These are phyloP conservation scores for Pichia kluyveri DNA, from an alignment of 805 yeast genomes.

Conservation along the genomic window DNA sequence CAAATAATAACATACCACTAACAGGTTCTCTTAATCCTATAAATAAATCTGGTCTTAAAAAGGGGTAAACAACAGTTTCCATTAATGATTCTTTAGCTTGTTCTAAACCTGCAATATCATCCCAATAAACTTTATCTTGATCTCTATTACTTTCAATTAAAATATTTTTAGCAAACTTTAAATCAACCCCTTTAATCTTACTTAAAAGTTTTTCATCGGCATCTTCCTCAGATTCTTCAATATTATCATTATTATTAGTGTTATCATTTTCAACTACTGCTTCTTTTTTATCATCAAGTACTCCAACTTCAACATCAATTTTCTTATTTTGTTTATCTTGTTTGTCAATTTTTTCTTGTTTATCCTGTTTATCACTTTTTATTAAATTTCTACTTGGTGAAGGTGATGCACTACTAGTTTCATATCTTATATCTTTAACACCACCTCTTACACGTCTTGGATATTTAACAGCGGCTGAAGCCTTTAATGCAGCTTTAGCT, in stretches of 20 bases:
- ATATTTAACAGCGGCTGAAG: constrained; percentile 24
- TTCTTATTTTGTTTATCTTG: neutral
- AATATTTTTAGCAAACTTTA: constrained; percentile 69
- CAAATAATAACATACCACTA: constrained; percentile 90
- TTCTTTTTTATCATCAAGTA: neutral
- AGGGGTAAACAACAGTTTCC: constrained; percentile 95
- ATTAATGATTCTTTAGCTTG: constrained; percentile 82
- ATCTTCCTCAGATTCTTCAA: constrained; percentile 8
- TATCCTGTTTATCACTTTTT: neutral
- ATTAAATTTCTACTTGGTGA: neutral
- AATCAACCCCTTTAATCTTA: constrained; percentile 67
- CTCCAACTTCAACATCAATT: constrained; percentile 15
- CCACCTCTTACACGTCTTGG: constrained; percentile 11
- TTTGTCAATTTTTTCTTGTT: neutral
- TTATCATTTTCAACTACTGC: neutral
- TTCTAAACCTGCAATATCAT: constrained; percentile 87
- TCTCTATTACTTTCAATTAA: constrained; percentile 79
- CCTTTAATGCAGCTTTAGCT: constrained; percentile 24
- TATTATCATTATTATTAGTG: neutral
- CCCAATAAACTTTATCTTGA: constrained; percentile 92
- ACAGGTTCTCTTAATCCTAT: constrained; percentile 90
- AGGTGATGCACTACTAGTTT: neutral
- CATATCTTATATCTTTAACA: neutral
- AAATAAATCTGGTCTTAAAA: constrained; percentile 86
- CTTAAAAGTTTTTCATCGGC: constrained; percentile 30